phyloP scores from a whole-genome alignment of 2,329 filamentous ascomycete species.

The Capronia epimyces region DNA sequence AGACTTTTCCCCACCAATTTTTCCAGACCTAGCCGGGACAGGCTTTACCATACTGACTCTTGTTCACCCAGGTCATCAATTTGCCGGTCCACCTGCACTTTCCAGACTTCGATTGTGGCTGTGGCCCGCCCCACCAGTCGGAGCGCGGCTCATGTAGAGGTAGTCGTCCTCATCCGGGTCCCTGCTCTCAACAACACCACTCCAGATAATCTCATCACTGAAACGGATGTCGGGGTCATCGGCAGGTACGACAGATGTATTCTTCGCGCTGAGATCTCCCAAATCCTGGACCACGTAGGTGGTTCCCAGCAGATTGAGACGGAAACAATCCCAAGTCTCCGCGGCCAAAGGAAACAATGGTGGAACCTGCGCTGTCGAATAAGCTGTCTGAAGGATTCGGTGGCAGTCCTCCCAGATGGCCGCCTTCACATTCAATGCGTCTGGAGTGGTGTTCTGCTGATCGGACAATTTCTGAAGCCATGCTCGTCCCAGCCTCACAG shows the following conservation, averaged over 20 bases:
- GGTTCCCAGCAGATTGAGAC: background rate
- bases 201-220: constrained; percentile 1
- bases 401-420: constrained; percentile 7
- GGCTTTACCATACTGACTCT: too few species aligned
- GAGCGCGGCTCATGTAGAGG: constrained; percentile 1
- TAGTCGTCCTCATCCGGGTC: constrained; percentile 2
- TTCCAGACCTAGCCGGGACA: too few species aligned
- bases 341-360: background rate
- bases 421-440: background rate
- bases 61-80: too few species aligned
- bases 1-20: too few species aligned
- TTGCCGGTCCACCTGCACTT: background rate
- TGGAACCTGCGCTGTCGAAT: constrained; percentile 1
- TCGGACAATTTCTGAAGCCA: background rate
- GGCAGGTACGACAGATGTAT: background rate
- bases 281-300: constrained; percentile 10
- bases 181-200: background rate
- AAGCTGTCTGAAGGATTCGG: constrained; percentile 2
- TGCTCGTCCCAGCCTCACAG: background rate
- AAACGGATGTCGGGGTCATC: background rate
- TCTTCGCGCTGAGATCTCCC: background rate
- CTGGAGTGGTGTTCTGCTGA: background rate
- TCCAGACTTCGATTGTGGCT: background rate
- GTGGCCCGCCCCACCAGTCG: background rate
- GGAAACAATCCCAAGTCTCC: constrained; percentile 5